Evolutionary conservation across 1,284 basidiomycete species (phyloP), one percentile per base, ranked within the genome.

Genomic region (Malassezia restricta): DNA sequence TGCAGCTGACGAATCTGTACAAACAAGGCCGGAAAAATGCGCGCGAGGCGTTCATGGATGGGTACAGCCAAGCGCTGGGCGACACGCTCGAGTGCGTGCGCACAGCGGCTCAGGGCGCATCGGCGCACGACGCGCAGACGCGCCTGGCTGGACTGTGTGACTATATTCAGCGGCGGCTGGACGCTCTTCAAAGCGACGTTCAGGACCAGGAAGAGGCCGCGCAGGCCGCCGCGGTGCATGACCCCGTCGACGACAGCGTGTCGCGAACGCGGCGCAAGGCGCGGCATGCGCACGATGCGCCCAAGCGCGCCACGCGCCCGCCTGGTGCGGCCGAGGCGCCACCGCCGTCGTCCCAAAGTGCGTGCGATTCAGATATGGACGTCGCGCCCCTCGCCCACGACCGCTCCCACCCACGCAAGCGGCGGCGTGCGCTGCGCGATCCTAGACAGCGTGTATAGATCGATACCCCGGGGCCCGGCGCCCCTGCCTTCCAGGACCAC

Each of bases 1-100:
- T 55, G 15, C 53, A 55, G 27, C 28, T 55, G 3, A 55, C 53
- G 7, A 55, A 55, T 40, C 39, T 55, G 8, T 55, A 55, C 47
- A 55, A 55, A 30, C 39, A 35, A 35, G 53, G 53, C 5, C 40
- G 43, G 3, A 37, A 48, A 42, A 55, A 55, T 39, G 28, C 43
- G 4, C 47, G 46, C 11, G 20, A 35, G 6, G 47, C 53, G 3
- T 47, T 55, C 37, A 35, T 46, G n/a, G 43, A 43, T 4, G 53
- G 53, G 12, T 55, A 55, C 40, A 30, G 24, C 1, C 42, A 42
- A 9, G 53, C 53, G 3, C 33, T 55, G 20, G 17, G 39, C 17
- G 53, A 55, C 27, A 50, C 38, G 12, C 39, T 55, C 17, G 53
- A 55, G 20, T 46, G 32, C 8, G 8, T 43, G 37, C 20, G 14